Conservation (phyloP, 2,329 filamentous ascomycete genomes). For the Albophoma yamanashiensis region DNA sequence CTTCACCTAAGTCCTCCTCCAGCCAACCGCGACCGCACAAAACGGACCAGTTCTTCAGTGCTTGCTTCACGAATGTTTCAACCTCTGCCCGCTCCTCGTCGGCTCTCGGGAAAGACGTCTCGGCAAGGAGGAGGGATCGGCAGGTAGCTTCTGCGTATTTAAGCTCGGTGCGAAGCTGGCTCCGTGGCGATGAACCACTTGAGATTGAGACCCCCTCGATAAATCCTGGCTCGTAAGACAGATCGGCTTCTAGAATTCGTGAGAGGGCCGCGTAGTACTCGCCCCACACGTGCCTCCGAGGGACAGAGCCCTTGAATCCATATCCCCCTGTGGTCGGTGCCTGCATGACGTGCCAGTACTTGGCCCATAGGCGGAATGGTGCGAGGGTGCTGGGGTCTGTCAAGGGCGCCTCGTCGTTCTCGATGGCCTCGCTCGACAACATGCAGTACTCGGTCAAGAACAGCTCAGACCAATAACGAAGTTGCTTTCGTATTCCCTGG, state of each 20-base stretch:
- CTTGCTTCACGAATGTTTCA: slow-evolving; percentile 69
- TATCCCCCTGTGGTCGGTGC: slow-evolving; percentile 40
- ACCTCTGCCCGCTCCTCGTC: slow-evolving; percentile 69
- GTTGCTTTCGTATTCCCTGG: slow-evolving; percentile 49
- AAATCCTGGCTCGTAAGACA: slow-evolving; percentile 47
- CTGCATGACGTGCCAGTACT: slow-evolving; percentile 50
- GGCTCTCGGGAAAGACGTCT: slow-evolving; percentile 76
- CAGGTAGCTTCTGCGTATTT: slow-evolving; percentile 71
- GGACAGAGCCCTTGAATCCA: slow-evolving; percentile 47
- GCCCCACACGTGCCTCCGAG: slow-evolving; percentile 65
- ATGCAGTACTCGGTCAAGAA: slow-evolving; percentile 67
- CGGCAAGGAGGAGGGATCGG: slow-evolving; percentile 65
- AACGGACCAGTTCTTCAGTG: slow-evolving; percentile 76
- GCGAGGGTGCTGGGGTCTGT: slow-evolving; percentile 42
- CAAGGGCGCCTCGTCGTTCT: slow-evolving; percentile 37
- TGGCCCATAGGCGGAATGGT: slow-evolving; percentile 57
- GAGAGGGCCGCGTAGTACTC: slow-evolving; percentile 78
- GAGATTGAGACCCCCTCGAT: slow-evolving; percentile 19
- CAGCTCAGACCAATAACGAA: slow-evolving; percentile 69
- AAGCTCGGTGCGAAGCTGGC: slow-evolving; percentile 63
- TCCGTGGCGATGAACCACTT: slow-evolving; percentile 42
- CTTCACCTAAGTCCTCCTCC: slow-evolving; percentile 70
- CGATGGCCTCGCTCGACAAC: slow-evolving; percentile 50
- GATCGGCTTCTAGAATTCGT: slow-evolving; percentile 55
- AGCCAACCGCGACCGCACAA: slow-evolving; percentile 72